A percentile compares a stretch with the other conserved stretches of the same genome.
These are phyloP conservation scores for Cercophora scortea DNA, from an alignment of 495 filamentous ascomycete genomes.

Conservation along the genomic window DNA sequence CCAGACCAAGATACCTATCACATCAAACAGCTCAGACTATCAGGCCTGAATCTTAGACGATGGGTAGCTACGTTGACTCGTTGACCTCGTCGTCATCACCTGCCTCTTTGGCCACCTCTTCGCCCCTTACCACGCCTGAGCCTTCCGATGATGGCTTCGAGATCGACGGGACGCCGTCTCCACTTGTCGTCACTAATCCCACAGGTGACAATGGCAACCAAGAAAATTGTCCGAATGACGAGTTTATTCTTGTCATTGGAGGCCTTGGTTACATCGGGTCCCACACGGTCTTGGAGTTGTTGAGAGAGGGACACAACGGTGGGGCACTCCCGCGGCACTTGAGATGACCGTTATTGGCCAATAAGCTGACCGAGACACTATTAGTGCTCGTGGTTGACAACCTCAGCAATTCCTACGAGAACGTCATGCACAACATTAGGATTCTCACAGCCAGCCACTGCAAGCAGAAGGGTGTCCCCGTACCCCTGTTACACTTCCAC, in stretches of 20 bases:
- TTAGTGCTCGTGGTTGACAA: slow-evolving; percentile 54
- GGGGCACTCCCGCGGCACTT: neutral
- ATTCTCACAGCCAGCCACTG: slow-evolving; percentile 43
- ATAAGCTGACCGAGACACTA: slow-evolving; percentile 1
- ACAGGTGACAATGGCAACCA: neutral
- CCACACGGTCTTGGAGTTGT: slow-evolving; percentile 54
- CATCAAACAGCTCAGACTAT: neutral
- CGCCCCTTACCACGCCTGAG: slow-evolving; percentile 15
- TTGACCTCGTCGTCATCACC: slow-evolving; percentile 7
- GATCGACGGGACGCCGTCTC: slow-evolving; percentile 4
- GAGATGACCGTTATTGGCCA: neutral
- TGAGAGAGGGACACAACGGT: slow-evolving; percentile 53
- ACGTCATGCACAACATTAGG: slow-evolving; percentile 46
- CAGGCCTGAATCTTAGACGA: neutral
- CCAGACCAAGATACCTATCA: neutral
- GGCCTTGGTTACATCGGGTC: slow-evolving; percentile 61
- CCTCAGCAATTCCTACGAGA: slow-evolving; percentile 51
- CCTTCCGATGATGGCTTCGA: slow-evolving; percentile 16
- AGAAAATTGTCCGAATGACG: neutral
- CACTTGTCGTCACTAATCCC: neutral
- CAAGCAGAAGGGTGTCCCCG: slow-evolving; percentile 14
- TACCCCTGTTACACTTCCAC: slow-evolving; percentile 48
- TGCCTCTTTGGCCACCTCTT: slow-evolving; percentile 1
- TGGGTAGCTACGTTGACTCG: slow-evolving; percentile 6
- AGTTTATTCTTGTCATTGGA: slow-evolving; percentile 55